Conservation (phyloP, 1,139 yeast genomes). For the Yamadazyma epiphylla region DNA sequence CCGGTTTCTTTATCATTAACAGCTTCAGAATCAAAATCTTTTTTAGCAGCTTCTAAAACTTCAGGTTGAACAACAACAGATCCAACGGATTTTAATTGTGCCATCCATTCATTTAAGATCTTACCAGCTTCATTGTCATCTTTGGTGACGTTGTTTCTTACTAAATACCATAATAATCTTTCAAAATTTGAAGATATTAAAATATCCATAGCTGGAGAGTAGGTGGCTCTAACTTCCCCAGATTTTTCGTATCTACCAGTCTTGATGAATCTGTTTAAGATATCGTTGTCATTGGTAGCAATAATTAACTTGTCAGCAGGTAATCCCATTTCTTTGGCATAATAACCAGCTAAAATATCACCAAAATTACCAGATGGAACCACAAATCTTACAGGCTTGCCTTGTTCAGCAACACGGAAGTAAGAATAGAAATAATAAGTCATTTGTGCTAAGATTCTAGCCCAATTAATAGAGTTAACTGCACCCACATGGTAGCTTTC, state of each 20-base stretch:
- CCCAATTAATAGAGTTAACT: conserved; percentile 98
- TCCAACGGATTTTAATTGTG: conserved; percentile 69
- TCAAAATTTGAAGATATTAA: conserved; percentile 93
- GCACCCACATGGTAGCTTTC: conserved; percentile 92
- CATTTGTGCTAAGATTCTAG: conserved; percentile 95
- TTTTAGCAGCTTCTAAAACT: conserved; percentile 63
- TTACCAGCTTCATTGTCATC: conserved; percentile 72
- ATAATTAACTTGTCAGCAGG: conserved; percentile 83
- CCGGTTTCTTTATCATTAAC: conserved; percentile 77
- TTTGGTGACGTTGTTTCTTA: conserved; percentile 61
- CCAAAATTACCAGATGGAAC: conserved; percentile 99
- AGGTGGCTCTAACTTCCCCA: conserved; percentile 77
- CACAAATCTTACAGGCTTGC: conserved; percentile 65
- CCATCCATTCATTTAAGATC: conserved; percentile 73
- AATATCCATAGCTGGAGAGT: conserved; percentile 98
- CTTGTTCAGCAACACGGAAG: conserved; percentile 60
- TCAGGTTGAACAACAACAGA: conserved; percentile 66
- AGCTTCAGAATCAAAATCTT: conserved; percentile 72
- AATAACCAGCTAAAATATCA: conserved; percentile 94
- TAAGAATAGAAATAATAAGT: conserved; percentile 93
- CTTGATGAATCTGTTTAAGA: conserved; percentile 85
- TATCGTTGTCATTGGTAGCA: conserved; percentile 95
- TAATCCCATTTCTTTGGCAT: conserved; percentile 91
- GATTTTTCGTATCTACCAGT: conserved; percentile 78
- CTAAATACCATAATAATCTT: conserved; percentile 91